A percentile compares a stretch with the other conserved stretches of the same genome.
These are phyloP conservation scores for Chondrostereum purpureum DNA, from an alignment of 1,284 basidiomycete species.

Conservation along the genomic window DNA sequence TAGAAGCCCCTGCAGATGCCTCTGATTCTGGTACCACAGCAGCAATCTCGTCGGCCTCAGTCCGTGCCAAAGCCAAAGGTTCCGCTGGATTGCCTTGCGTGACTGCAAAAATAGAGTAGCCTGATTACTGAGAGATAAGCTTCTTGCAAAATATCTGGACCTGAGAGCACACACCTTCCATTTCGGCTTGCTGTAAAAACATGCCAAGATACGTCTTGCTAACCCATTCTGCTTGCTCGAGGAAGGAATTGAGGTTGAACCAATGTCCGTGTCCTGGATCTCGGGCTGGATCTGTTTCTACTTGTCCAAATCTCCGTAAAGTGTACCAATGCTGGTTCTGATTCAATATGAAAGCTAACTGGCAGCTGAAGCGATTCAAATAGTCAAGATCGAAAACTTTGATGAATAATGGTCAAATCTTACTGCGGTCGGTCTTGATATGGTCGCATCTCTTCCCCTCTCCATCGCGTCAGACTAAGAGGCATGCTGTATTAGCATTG, in stretches of 20 bases:
- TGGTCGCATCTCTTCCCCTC: conserved; percentile 73
- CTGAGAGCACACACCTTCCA: conserved; percentile 49
- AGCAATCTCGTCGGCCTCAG: conserved; percentile 62
- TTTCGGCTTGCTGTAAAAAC: conserved; percentile 82
- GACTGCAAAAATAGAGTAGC: conserved; percentile 87
- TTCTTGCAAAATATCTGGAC: neutral
- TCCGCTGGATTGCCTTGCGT: conserved; percentile 44
- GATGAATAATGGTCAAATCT: conserved; percentile 19
- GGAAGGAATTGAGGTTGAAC: conserved; percentile 89
- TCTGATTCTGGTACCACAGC: conserved; percentile 51
- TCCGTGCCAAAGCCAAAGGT: conserved; percentile 48
- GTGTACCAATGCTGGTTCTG: conserved; percentile 87
- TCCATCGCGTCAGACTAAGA: conserved; percentile 71
- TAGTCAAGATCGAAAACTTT: conserved; percentile 6
- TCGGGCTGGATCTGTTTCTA: conserved; percentile 29
- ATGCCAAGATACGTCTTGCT: conserved; percentile 78
- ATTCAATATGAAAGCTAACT: conserved; percentile 87
- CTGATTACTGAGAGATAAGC: conserved; percentile 34
- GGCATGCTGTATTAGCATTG: neutral
- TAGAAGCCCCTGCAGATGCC: conserved; percentile 21
- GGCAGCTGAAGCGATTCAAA: conserved; percentile 46
- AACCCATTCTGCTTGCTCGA: conserved; percentile 73
- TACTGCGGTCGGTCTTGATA: conserved; percentile 79
- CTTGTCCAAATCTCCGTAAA: conserved; percentile 72
- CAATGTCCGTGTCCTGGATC: conserved; percentile 63